A percentile compares a stretch with the other conserved stretches of the same genome.
These are phyloP conservation scores for Neocatenulostroma microsporum DNA, from an alignment of 2,329 filamentous ascomycete genomes.

Conservation along the genomic window DNA sequence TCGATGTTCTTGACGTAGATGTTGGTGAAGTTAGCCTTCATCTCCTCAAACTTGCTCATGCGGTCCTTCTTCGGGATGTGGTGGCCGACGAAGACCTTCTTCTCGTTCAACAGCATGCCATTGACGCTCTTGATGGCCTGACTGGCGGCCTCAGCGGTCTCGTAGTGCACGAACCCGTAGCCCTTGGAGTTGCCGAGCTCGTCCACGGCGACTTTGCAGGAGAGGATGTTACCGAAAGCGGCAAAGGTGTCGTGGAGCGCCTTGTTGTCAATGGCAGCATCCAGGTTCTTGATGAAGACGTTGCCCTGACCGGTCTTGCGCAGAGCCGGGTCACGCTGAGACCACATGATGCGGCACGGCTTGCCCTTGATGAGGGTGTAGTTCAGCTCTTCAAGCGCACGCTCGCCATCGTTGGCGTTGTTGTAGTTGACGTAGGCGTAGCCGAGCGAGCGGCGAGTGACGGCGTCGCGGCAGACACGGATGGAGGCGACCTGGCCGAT, in stretches of 20 bases:
- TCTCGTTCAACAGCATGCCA: constrained; percentile 99
- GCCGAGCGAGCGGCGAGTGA: constrained; percentile 95
- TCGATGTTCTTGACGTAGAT: constrained; percentile 99
- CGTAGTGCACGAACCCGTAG: constrained; percentile 99
- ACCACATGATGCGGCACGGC: constrained; percentile 99
- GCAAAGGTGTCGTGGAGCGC: constrained; percentile 98
- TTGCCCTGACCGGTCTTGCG: constrained; percentile 99
- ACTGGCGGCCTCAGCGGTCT: constrained; percentile 93
- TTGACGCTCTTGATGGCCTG: constrained; percentile 99
- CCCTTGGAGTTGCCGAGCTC: constrained; percentile 96
- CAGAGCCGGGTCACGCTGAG: constrained; percentile 95
- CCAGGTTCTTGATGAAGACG: constrained; percentile 99
- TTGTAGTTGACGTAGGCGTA: constrained; percentile 99
- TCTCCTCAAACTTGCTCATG: constrained; percentile 99
- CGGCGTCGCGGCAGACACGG: constrained; percentile 97
- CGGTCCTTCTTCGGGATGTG: constrained; percentile 99
- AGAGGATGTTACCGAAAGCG: constrained; percentile 97
- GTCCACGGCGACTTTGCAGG: constrained; percentile 98
- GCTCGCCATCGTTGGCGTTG: constrained; percentile 90
- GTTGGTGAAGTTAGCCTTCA: constrained; percentile 99
- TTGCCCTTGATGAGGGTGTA: constrained; percentile 99
- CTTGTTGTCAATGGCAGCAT: constrained; percentile 99
- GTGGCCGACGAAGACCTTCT: constrained; percentile 99
- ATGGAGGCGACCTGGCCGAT: constrained; percentile 98
- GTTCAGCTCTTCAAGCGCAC: constrained; percentile 97